A percentile compares a stretch with the other conserved stretches of the same genome.
Evolutionary conservation across 2,329 filamentous ascomycete species (phyloP).

Genomic region (Aspergillus carbonarius): DNA sequence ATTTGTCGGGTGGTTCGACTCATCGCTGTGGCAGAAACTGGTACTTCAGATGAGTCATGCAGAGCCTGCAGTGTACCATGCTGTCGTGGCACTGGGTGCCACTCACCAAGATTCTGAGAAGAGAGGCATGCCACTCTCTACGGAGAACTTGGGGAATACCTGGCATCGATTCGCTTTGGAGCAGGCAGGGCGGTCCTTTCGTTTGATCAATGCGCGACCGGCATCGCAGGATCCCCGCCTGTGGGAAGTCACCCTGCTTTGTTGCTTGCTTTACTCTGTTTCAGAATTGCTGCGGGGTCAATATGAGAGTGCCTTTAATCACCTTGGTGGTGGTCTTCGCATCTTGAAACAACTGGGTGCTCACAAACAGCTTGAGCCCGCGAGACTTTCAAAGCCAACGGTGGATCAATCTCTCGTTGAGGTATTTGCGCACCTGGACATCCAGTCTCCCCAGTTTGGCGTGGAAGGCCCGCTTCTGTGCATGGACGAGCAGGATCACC

Average conservation of each 20-base stretch:
- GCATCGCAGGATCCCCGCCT: slow-evolving; percentile 10
- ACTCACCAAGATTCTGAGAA: slow-evolving; percentile 3
- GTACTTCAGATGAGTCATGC: slow-evolving; percentile 1
- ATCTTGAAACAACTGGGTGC: neutral
- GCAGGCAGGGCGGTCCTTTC: slow-evolving; percentile 3
- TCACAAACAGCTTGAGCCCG: neutral
- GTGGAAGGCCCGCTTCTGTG: neutral
- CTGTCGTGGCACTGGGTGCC: slow-evolving; percentile 7
- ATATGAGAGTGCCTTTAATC: slow-evolving; percentile 11
- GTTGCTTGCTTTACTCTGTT: slow-evolving; percentile 11
- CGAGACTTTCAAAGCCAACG: neutral
- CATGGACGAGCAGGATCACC: neutral
- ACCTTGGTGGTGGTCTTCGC: slow-evolving; percentile 6
- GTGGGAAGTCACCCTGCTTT: slow-evolving; percentile 6
- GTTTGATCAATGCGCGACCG: neutral
- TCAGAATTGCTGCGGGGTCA: slow-evolving; percentile 4
- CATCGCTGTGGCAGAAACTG: slow-evolving; percentile 9
- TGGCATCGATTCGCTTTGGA: slow-evolving; percentile 12
- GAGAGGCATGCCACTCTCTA: neutral
- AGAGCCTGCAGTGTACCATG: slow-evolving; percentile 12
- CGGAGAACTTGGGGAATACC: slow-evolving; percentile 4
- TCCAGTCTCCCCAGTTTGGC: slow-evolving; percentile 5
- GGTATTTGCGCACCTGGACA: slow-evolving; percentile 6
- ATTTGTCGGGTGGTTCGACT: slow-evolving; percentile 16
- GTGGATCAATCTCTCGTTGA: slow-evolving; percentile 2